phyloP scores from a whole-genome alignment of 208 protist species.

The Vickermania spadyakhi region DNA sequence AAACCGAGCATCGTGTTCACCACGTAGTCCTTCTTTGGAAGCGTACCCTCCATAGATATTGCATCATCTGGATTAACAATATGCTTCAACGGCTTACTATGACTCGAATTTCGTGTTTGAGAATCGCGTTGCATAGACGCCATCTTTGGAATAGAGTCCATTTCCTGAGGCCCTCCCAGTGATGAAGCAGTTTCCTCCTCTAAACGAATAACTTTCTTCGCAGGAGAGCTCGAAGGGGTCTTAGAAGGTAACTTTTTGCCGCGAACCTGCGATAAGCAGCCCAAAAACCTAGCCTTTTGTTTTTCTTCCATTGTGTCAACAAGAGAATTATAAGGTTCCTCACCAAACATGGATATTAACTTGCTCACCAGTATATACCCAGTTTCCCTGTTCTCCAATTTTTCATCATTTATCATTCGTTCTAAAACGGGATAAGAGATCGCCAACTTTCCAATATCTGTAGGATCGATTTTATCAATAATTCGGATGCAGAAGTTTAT shows the following conservation, averaged over 20 bases:
- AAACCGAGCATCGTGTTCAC: conserved; percentile 51
- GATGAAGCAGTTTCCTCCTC: conserved; percentile 22
- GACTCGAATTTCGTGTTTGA: neutral
- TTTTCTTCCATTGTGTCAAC: conserved; percentile 61
- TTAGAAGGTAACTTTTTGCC: conserved; percentile 2
- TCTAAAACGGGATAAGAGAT: conserved; percentile 33
- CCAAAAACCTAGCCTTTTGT: conserved; percentile 40
- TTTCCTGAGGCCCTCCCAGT: too few relatives aligned
- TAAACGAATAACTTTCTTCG: conserved; percentile 41
- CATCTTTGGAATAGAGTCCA: neutral
- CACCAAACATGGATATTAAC: conserved; percentile 46
- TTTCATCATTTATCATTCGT: conserved; percentile 80
- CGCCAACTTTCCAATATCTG: conserved; percentile 29
- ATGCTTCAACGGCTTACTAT: neutral
- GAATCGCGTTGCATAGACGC: neutral
- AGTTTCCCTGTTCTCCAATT: conserved; percentile 57
- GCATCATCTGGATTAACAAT: conserved; percentile 27
- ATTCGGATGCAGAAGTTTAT: conserved; percentile 55
- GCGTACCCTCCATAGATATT: conserved; percentile 56
- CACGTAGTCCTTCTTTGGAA: conserved; percentile 57
- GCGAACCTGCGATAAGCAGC: neutral
- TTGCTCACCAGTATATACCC: conserved; percentile 45
- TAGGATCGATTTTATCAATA: conserved; percentile 29
- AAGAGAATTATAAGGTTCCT: conserved; percentile 32
- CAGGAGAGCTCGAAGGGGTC: conserved; percentile 43